Percentiles rank a stretch among this genome's conserved stretches.
These are phyloP conservation scores for Plicaturopsis crispa DNA, from an alignment of 768 basidiomycete genomes.

Conservation along the genomic window DNA sequence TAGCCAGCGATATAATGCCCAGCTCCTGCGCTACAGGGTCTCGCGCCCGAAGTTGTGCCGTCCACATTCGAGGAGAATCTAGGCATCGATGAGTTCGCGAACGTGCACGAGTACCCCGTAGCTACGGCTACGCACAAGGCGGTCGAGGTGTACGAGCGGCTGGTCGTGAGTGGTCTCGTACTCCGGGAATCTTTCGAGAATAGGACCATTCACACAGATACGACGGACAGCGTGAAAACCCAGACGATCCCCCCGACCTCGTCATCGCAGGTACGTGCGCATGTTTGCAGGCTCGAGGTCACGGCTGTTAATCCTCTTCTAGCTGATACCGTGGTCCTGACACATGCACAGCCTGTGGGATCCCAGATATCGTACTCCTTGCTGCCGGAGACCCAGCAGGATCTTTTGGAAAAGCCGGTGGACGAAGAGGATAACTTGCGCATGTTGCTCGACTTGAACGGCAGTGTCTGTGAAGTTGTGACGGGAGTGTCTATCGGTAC, in stretches of 20 bases:
- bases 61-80: conserved; percentile 81
- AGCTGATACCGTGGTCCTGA: conserved; percentile 97
- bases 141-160: conserved; percentile 79
- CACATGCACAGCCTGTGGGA: conserved; percentile 56
- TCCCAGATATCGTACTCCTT: conserved; percentile 50
- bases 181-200: not conserved
- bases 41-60: conserved; percentile 63
- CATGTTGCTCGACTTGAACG: conserved; percentile 86
- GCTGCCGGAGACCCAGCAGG: conserved; percentile 45
- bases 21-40: conserved; percentile 30
- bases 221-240: conserved; percentile 46
- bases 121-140: conserved; percentile 75
- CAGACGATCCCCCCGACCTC: conserved; percentile 69
- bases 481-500: conserved; percentile 82
- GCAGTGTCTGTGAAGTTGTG: conserved; percentile 82
- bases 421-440: conserved; percentile 76
- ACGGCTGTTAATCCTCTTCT: not conserved
- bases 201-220: conserved; percentile 6
- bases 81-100: conserved; percentile 54
- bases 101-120: conserved; percentile 68
- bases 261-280: conserved; percentile 59
- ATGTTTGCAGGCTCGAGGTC: not conserved
- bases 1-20: not conserved
- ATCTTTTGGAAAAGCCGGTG: conserved; percentile 83
- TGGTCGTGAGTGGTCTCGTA: conserved; percentile 44